These are phyloP conservation scores for Rubia balearica DNA, from an alignment of 305 asterid genomes.

Conservation along the genomic window DNA sequence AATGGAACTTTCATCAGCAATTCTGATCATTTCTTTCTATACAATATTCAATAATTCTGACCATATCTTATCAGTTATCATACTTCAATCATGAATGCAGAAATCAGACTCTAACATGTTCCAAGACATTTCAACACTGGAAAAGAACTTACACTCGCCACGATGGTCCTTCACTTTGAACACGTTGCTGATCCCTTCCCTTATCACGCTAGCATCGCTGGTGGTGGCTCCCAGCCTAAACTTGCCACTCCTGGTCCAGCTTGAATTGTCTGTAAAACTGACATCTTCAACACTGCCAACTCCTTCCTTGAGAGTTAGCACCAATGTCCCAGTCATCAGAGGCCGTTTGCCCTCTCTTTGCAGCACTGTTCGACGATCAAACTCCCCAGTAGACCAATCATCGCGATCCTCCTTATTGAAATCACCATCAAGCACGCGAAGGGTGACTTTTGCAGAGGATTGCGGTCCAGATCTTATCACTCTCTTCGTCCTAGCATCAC, in stretches of 20 bases:
- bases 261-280: conserved; percentile 75
- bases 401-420: conserved; percentile 45
- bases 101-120: too few species aligned
- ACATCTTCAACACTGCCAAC: conserved; percentile 58
- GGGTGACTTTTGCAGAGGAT: conserved; percentile 43
- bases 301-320: conserved; percentile 46
- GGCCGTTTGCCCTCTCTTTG: conserved; percentile 84
- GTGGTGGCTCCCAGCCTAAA: conserved; percentile 54
- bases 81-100: too few species aligned
- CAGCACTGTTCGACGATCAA: conserved; percentile 30
- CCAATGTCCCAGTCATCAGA: conserved; percentile 54
- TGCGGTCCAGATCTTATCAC: conserved; percentile 46
- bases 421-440: conserved; percentile 73
- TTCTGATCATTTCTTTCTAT: background rate
- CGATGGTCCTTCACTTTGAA: conserved; percentile 87
- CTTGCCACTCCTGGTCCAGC: conserved; percentile 80
- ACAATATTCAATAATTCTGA: background rate
- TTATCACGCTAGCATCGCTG: conserved; percentile 35
- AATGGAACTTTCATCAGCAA: conserved; percentile 7
- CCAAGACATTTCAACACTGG: background rate
- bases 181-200: conserved; percentile 71
- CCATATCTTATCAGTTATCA: too few species aligned
- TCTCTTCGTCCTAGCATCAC: conserved; percentile 32
- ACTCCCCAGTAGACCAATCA: conserved; percentile 58
- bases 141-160: conserved; percentile 66